Base-by-base conservation (phyloP, 108 stramenopile genomes). In the Cyclostephanos invisitatus region DNA sequence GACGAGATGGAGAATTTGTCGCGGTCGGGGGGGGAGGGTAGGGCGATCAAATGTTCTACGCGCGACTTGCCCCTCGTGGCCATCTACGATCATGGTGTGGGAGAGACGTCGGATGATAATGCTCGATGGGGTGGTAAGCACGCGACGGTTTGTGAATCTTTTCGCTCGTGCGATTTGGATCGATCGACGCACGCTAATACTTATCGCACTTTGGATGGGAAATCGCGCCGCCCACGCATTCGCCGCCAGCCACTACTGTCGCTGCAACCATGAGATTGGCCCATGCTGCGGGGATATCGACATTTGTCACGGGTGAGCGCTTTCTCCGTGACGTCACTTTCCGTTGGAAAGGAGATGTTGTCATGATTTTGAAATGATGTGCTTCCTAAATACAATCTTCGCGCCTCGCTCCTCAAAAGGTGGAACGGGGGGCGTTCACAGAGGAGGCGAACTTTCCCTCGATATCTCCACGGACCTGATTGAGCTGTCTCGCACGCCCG, bases 401-500 rank as follows among this genome's bases (percentile, higher is more conserved):
- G 80, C 60, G 27, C 24, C 24, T 27, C 3, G 77, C 75, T 17
- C 24, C 36, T 27, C 36, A 37, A 36, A 29, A 76, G 75, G 97
- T 0, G 97, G 97, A 0, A 93, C 87, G 69, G 97, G 97, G 17
- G 97, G 99, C 22, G 97, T 99, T 8, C 97, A 99, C 77, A 83
- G 98, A 9, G 91, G 90, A 25, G 95, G 83, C 42, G 85, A 97
- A 63, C 42, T 68, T 21, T 90, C 86, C 0, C 85, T 97, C 82
- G 97, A 96, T 78, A 76, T 99, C 14, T 93, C 91, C 27, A 96
- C 99, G 7, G 99, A 99, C 79, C 78, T 99, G 54, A 83, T 80
- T 22, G 97, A 99, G 78, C 71, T 99, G 36, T 86, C 88, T 14
- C 88, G 85, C 8, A 98, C 97, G 0, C 90, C 91, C 17, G 86